Evolutionary conservation across 106 monocot genomes (phyloP).

Genomic region (Allium fistulosum): DNA sequence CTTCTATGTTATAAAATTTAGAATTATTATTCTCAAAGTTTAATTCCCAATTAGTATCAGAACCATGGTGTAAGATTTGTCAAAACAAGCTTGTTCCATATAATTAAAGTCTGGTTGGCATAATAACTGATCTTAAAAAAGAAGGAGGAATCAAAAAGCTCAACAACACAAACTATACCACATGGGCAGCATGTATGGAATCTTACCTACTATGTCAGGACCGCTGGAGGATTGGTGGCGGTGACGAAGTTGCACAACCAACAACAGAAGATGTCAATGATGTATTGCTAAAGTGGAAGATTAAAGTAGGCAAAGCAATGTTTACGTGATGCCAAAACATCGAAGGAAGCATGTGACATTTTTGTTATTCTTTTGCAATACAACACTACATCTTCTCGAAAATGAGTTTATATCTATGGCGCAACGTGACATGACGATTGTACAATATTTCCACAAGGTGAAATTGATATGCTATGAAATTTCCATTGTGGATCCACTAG

Average conservation of each 20-base stretch:
- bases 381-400: background rate
- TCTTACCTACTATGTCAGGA: background rate
- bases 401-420: background rate
- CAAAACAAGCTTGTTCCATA: no score
- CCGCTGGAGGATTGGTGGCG: background rate
- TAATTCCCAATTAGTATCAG: no score
- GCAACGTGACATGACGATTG: no score
- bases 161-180: no score
- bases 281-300: background rate
- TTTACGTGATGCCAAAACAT: background rate
- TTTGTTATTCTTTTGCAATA: background rate
- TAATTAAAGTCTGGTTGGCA: no score
- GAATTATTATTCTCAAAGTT: no score
- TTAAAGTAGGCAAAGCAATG: background rate
- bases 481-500: background rate
- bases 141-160: background rate
- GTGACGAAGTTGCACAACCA: background rate
- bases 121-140: no score
- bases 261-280: background rate
- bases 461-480: background rate
- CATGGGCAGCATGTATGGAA: background rate
- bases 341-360: background rate
- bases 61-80: no score
- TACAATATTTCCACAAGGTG: background rate
- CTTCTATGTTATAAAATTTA: no score